phyloP scores from a whole-genome alignment of 108 stramenopile genomes.

The Cylindrotheca closterium region DNA sequence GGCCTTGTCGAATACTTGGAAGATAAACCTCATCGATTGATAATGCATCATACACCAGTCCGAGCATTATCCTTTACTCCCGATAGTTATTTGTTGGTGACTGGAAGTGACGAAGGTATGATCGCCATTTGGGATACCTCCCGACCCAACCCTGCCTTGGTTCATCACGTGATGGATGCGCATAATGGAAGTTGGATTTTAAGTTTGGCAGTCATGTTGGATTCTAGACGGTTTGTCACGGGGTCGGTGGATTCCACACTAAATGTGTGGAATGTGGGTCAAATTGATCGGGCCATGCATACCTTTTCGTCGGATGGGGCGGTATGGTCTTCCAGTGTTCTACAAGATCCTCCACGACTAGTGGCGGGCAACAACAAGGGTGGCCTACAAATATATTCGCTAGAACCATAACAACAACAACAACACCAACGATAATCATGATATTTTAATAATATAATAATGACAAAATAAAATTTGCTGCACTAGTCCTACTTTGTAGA shows the following conservation, averaged over 20 bases:
- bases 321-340: conserved; percentile 17
- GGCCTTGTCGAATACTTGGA: conserved; percentile 36
- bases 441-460: not conserved
- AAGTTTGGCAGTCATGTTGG: conserved; percentile 8
- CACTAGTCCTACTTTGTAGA: too few species aligned
- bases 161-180: conserved; percentile 43
- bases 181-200: conserved; percentile 45
- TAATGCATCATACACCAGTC: conserved; percentile 37
- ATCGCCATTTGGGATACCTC: conserved; percentile 42
- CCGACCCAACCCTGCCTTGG: conserved; percentile 23
- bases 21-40: conserved; percentile 26
- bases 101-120: conserved; percentile 42
- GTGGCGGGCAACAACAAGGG: conserved; percentile 37
- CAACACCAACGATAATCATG: conserved; percentile 1
- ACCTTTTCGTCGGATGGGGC: conserved; percentile 35
- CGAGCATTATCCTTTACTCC: conserved; percentile 38
- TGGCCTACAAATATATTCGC: conserved; percentile 32
- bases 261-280: conserved; percentile 39
- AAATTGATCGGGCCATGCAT: conserved; percentile 35
- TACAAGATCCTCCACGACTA: conserved; percentile 20
- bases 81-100: conserved; percentile 39
- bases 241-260: conserved; percentile 37
- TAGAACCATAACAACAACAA: conserved; percentile 16
- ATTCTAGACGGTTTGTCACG: conserved; percentile 43
- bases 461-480: not conserved